Percentiles rank a stretch among this genome's conserved stretches.
Conservation (phyloP, 2,329 filamentous ascomycete genomes). For the Sarocladiaceae sp. region DNA sequence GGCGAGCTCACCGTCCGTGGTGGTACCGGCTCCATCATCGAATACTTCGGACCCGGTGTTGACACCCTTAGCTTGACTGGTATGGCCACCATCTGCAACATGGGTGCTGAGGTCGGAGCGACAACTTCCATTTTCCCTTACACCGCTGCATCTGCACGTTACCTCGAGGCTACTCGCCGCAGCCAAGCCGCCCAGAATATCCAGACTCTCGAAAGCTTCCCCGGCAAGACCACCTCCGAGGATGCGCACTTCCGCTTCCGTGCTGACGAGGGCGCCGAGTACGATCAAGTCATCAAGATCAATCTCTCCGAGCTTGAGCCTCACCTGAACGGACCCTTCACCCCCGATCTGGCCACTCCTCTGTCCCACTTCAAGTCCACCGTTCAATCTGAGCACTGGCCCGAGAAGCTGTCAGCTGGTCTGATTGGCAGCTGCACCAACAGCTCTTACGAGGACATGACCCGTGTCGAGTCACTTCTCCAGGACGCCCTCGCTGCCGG, state of each 20-base stretch:
- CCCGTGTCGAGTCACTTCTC: conserved; percentile 85
- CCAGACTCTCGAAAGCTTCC: conserved; percentile 53
- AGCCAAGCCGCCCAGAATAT: conserved; percentile 63
- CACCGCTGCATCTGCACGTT: conserved; percentile 76
- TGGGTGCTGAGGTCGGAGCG: conserved; percentile 89
- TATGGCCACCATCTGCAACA: conserved; percentile 89
- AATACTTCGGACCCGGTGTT: conserved; percentile 89
- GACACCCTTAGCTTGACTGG: conserved; percentile 86
- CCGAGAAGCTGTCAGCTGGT: conserved; percentile 83
- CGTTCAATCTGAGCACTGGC: conserved; percentile 84
- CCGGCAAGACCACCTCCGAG: conserved; percentile 33
- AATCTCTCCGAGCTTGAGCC: conserved; percentile 88
- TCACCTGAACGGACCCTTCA: conserved; percentile 96
- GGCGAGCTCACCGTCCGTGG: conserved; percentile 89
- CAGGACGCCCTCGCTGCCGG: conserved; percentile 89
- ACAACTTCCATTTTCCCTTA: conserved; percentile 96
- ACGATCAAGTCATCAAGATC: conserved; percentile 88
- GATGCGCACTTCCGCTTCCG: conserved; percentile 60
- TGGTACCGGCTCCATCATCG: conserved; percentile 90
- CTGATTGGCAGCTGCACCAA: conserved; percentile 98
- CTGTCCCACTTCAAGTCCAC: conserved; percentile 84
- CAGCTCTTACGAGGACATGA: conserved; percentile 99
- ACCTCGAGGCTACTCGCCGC: conserved; percentile 76
- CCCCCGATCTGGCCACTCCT: conserved; percentile 89
- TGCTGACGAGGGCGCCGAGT: conserved; percentile 77